Evolutionary conservation across 2,329 filamentous ascomycete genomes (phyloP).

Genomic region (Balansia obtecta): DNA sequence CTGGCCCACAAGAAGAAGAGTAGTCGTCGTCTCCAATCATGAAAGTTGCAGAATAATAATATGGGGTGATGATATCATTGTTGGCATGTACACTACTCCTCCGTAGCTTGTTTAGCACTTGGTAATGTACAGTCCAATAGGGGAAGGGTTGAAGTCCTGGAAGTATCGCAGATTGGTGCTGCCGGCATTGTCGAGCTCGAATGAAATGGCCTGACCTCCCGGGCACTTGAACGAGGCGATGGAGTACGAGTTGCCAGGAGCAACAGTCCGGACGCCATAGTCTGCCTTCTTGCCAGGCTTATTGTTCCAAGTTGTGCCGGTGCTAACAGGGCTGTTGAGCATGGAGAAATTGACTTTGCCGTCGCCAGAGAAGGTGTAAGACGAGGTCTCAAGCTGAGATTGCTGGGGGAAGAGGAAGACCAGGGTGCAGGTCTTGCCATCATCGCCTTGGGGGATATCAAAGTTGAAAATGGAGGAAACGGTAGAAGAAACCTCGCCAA

Average conservation of each 20-base stretch:
- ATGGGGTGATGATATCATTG: too few relatives aligned
- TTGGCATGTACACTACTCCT: neutral
- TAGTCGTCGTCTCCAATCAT: too few relatives aligned
- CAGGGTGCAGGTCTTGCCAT: conserved; percentile 48
- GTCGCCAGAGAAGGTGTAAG: conserved; percentile 33
- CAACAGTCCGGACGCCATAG: conserved; percentile 29
- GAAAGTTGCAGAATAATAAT: too few relatives aligned
- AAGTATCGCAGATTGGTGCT: conserved; percentile 46
- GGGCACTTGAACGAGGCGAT: conserved; percentile 42
- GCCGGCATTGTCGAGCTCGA: conserved; percentile 35
- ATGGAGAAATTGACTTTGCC: conserved; percentile 41
- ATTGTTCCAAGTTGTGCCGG: conserved; percentile 38
- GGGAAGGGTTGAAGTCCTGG: conserved; percentile 46
- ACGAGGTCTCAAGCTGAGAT: conserved; percentile 44
- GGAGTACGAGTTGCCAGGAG: conserved; percentile 40
- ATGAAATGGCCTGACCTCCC: conserved; percentile 36
- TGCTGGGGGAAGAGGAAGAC: conserved; percentile 51
- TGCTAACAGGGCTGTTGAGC: conserved; percentile 32
- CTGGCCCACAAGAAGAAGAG: too few relatives aligned
- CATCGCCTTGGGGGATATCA: conserved; percentile 44
- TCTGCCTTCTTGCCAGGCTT: conserved; percentile 31
- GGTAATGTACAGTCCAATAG: conserved; percentile 28
- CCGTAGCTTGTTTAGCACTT: conserved; percentile 12
- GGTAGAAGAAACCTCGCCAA: conserved; percentile 40
- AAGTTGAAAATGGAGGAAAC: conserved; percentile 57